Conservation (phyloP, 1,284 basidiomycete genomes). For the Trichosporon sp. region DNA sequence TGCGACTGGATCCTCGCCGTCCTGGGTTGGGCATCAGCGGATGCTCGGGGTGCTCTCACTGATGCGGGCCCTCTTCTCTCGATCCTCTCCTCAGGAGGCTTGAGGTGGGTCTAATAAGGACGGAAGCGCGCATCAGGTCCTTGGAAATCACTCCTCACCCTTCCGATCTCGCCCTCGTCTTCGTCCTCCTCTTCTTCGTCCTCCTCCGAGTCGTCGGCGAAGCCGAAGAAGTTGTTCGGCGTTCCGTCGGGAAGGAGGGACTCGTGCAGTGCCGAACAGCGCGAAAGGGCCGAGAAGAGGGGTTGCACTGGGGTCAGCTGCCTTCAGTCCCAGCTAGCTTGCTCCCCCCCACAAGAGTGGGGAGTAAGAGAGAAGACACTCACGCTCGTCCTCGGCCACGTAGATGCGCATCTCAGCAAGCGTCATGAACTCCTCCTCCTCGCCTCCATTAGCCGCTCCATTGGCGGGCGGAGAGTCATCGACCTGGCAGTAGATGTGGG, state of each 20-base stretch:
- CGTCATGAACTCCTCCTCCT: conserved; percentile 61
- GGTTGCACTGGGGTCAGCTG: conserved; percentile 66
- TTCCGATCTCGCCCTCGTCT: conserved; percentile 67
- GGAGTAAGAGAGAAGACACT: conserved; percentile 44
- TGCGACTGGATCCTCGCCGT: conserved; percentile 61
- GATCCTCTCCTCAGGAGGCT: too few species aligned
- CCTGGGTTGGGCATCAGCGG: conserved; percentile 22
- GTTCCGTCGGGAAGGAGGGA: conserved; percentile 63
- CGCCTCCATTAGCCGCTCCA: conserved; percentile 40
- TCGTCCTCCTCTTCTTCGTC: conserved; percentile 48
- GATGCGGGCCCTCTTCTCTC: too few species aligned
- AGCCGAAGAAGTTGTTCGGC: conserved; percentile 49
- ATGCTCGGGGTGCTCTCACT: not conserved
- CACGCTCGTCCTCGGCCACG: conserved; percentile 67
- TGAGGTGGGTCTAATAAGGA: conserved; percentile 70
- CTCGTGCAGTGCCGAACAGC: conserved; percentile 87
- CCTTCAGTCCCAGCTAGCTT: not conserved
- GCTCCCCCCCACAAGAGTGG: not conserved
- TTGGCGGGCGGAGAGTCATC: conserved; percentile 61
- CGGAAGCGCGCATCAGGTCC: conserved; percentile 68
- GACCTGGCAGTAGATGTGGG: conserved; percentile 86
- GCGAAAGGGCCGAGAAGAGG: conserved; percentile 84
- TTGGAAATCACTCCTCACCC: conserved; percentile 88
- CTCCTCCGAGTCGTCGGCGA: conserved; percentile 32
- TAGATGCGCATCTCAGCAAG: conserved; percentile 77